Base-by-base conservation (phyloP, 2,329 filamentous ascomycete species). In the Botrytis sinoallii region DNA sequence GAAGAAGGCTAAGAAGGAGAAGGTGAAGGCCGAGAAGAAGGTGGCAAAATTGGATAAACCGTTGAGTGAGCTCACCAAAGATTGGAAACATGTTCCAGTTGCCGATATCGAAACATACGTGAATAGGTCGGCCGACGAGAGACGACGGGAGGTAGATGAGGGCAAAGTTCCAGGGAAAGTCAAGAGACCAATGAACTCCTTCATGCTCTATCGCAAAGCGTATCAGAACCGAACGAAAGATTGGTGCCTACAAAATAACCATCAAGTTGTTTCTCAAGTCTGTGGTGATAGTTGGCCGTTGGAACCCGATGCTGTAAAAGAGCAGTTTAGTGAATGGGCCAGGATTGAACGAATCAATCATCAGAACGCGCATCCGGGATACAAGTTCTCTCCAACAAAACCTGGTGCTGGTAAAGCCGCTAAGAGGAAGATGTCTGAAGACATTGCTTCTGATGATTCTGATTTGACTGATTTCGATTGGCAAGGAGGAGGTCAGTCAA, bases 171-270 rank as follows among this genome's bases (percentile, higher is more conserved):
- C 85, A 2, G 93, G 93, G 40, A 94, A 95, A 81, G 88, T 98
- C 77, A 94, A 95, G 79, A 88, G 96, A 44, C 95, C 96, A 4
- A 97, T 98, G 92, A 99, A 99, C 82, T 95, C 93, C 0, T 99
- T 98, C 85, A 97, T 99, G 92, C 86, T 99, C 69, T 99, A 99
- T 82, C 92, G 96, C 60, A 97, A 96, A 77, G 93, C 94, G 10
- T 98, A 93, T 81, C 93, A 97, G 75, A 93, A 96, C 75, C 88
- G 94, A 46, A 93, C 93, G 74, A 97, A 97, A 83, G 86, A 89
- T 70, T 93, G 91, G 86, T 93, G 92, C 78, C 85, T 89, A 22
- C 90, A 96, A 79, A 95, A 96, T 82, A 98, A 98, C 83, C 95
- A 99, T 82, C 95, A 99, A 82, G 86, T 96, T 52, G 92, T 98